A percentile compares a stretch with the other conserved stretches of the same genome.
Conservation (phyloP, 148 eudicot genomes). For the Polygonum maritimum region DNA sequence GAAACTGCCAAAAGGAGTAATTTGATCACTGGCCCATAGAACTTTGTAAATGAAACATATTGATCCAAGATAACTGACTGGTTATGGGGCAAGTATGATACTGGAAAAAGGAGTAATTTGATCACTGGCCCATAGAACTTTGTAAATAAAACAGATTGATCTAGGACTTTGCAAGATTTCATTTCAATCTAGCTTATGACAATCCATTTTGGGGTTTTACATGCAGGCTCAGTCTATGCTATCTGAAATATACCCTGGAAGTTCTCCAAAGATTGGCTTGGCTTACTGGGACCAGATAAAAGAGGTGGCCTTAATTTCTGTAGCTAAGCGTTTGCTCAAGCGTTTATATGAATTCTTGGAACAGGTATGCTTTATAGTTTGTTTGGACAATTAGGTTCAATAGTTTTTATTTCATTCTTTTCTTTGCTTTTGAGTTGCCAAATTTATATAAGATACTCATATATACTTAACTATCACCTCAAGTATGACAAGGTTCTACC, state of each 20-base stretch:
- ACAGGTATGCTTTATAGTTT: slow-evolving; percentile 34
- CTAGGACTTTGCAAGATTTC: neutral
- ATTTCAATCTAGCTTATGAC: neutral
- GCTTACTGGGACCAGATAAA: slow-evolving; percentile 91
- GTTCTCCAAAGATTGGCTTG: slow-evolving; percentile 72
- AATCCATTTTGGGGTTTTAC: neutral
- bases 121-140: neutral
- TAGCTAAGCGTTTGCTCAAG: slow-evolving; percentile 81
- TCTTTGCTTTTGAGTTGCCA: neutral
- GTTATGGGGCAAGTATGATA: neutral
- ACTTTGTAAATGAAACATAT: neutral
- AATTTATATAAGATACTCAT: neutral
- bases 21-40: neutral
- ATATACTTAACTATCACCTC: neutral
- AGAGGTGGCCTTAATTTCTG: slow-evolving; percentile 83
- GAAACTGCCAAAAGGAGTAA: neutral
- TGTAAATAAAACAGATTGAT: neutral
- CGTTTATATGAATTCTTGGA: slow-evolving; percentile 61
- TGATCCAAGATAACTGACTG: neutral
- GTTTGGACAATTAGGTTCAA: slow-evolving; percentile 9
- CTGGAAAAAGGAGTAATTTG: neutral
- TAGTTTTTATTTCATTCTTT: neutral
- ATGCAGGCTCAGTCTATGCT: slow-evolving; percentile 88
- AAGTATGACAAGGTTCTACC: neutral
- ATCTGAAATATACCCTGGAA: slow-evolving; percentile 96